These are phyloP conservation scores for Rhodotorula sp. DNA, from an alignment of 1,284 basidiomycete species.

Conservation along the genomic window DNA sequence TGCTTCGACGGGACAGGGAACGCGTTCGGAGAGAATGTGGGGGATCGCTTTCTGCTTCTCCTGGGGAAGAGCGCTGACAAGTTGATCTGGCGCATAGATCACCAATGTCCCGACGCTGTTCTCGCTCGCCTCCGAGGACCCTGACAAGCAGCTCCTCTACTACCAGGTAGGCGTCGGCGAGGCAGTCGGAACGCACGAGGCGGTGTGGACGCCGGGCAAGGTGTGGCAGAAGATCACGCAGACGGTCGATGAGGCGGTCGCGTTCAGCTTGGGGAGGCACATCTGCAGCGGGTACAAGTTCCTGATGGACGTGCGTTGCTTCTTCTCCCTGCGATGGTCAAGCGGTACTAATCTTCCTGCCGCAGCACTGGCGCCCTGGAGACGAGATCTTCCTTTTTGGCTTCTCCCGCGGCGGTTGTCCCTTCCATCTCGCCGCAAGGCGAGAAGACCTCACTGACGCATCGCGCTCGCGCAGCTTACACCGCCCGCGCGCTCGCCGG, in stretches of 20 bases:
- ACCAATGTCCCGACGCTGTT: constrained; percentile 18
- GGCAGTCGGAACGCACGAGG: constrained; percentile 1
- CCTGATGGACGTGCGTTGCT: constrained; percentile 18
- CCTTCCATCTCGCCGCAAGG: not conserved
- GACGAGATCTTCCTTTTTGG: constrained; percentile 54
- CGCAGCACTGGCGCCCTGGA: constrained; percentile 38
- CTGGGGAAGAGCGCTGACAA: not conserved
- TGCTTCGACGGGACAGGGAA: constrained; percentile 41
- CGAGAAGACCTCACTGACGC: not conserved
- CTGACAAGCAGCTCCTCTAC: constrained; percentile 15
- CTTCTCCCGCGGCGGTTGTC: constrained; percentile 47
- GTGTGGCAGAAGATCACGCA: not conserved
- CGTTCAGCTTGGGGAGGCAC: constrained; percentile 10
- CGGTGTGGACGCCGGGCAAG: not conserved
- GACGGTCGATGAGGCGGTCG: constrained; percentile 14
- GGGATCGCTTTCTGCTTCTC: not conserved
- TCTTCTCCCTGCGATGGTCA: rapidly evolving
- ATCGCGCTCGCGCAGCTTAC: constrained; percentile 35
- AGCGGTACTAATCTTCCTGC: not conserved
- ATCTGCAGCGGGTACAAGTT: constrained; percentile 57
- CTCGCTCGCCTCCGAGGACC: constrained; percentile 1
- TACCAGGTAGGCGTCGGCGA: constrained; percentile 20
- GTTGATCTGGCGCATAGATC: not conserved
- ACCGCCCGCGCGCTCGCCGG: constrained; percentile 54
- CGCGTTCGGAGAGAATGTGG: constrained; percentile 7